A percentile compares a stretch with the other conserved stretches of the same genome.
These are phyloP conservation scores for Pythium dissimile DNA, from an alignment of 352 stramenopile genomes.

Conservation along the genomic window DNA sequence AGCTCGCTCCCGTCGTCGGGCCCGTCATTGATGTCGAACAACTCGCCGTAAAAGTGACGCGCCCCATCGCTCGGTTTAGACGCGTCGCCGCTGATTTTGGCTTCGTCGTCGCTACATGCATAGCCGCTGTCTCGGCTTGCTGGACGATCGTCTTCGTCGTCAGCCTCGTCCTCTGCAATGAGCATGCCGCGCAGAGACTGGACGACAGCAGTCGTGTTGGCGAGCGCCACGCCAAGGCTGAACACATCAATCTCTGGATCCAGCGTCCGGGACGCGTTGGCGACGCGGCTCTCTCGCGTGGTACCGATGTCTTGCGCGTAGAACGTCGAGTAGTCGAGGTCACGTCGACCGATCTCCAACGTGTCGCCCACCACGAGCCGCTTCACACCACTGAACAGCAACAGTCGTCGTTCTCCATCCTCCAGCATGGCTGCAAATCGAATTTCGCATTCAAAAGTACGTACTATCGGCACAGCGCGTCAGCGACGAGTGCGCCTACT, in stretches of 20 bases:
- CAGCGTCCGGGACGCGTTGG: conserved; percentile 14
- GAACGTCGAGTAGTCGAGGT: conserved; percentile 40
- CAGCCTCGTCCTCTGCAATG: not conserved
- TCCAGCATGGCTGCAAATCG: too few relatives aligned
- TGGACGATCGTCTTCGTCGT: not conserved
- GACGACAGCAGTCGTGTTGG: conserved; percentile 5
- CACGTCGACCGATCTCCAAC: conserved; percentile 17
- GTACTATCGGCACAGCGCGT: conserved; percentile 44
- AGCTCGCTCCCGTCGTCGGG: conserved; percentile 5
- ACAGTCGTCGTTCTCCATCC: too few relatives aligned
- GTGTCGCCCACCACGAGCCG: conserved; percentile 33
- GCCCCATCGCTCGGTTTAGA: not conserved
- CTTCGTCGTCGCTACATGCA: not conserved
- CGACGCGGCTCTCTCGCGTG: conserved; percentile 30
- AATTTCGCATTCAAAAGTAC: not conserved
- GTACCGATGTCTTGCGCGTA: conserved; percentile 28
- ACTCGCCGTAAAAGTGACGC: not conserved
- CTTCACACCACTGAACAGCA: conserved; percentile 32
- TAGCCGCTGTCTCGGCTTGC: too few relatives aligned
- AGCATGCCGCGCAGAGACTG: conserved; percentile 12
- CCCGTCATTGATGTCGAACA: not conserved
- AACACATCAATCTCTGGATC: conserved; percentile 34
- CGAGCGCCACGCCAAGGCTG: conserved; percentile 13
- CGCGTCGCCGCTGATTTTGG: too few relatives aligned
- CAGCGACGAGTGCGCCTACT: conserved; percentile 34